Evolutionary conservation across 2,329 filamentous ascomycete species (phyloP).

Genomic region (Aspergillus hiratsukae): DNA sequence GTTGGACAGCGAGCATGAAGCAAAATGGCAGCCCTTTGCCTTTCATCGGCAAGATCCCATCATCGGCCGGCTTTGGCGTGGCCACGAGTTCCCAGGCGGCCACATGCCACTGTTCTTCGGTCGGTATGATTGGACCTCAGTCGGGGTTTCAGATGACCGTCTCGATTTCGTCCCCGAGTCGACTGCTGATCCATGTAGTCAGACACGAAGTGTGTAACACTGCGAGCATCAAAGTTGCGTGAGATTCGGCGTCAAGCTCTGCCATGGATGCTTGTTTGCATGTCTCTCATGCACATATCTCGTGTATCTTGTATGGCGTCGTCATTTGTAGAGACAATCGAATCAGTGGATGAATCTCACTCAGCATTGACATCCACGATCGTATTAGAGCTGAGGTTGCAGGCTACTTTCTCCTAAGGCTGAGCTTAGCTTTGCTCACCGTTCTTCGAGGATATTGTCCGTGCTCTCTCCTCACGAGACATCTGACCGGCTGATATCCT

Average conservation of each 20-base stretch:
- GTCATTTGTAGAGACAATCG: not conserved
- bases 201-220: not conserved
- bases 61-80: not conserved
- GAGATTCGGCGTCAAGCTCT: not conserved
- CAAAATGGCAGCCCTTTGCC: not conserved
- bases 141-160: not conserved
- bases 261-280: not conserved
- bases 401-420: not conserved
- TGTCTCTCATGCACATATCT: not conserved
- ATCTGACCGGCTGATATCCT: not conserved
- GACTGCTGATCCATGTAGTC: not conserved
- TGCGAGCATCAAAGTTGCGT: not conserved
- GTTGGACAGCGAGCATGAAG: not conserved
- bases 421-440: not conserved
- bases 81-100: conserved; percentile 1
- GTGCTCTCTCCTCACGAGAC: not conserved
- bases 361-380: not conserved
- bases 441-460: not conserved
- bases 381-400: not conserved
- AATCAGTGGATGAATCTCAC: not conserved
- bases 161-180: not conserved
- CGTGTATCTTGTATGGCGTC: not conserved
- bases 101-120: conserved; percentile 1
- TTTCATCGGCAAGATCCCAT: not conserved
- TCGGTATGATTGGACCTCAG: not conserved